These are phyloP conservation scores for Nyssa sinensis DNA, from an alignment of 148 eudicot genomes.

Conservation along the genomic window DNA sequence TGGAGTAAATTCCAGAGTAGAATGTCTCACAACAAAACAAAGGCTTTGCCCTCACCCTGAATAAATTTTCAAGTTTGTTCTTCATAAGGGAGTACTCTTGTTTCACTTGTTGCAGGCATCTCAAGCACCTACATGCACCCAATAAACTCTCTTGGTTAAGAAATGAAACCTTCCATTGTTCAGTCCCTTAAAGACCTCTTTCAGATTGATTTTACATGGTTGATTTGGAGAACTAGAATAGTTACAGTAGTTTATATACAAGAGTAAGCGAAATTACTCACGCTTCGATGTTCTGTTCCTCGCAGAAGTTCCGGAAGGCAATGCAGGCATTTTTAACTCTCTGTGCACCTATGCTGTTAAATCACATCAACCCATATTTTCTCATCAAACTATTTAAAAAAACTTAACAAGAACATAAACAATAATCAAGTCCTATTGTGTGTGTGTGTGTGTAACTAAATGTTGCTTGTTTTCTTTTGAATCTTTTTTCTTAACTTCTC, in stretches of 20 bases:
- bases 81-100: conserved; percentile 67
- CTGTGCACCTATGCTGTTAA: conserved; percentile 21
- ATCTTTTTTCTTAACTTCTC: not conserved
- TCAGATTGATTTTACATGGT: not conserved
- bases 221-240: not conserved
- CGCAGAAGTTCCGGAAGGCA: conserved; percentile 58
- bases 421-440: not conserved
- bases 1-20: no score
- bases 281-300: conserved; percentile 53
- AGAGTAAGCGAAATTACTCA: conserved; percentile 21
- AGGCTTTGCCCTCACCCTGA: conserved; percentile 34
- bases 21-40: no score
- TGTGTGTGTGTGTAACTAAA: no score
- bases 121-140: conserved; percentile 48
- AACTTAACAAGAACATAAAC: not conserved
- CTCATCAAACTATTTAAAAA: no score
- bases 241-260: not conserved
- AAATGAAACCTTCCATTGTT: no score
- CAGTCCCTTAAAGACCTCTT: not conserved
- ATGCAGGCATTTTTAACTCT: conserved; percentile 34
- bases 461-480: no score
- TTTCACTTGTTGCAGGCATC: conserved; percentile 62
- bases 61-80: conserved; percentile 60
- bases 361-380: not conserved
- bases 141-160: no score